Conservation (phyloP, 2,329 filamentous ascomycete genomes). For the Leptosphaerulina australis region DNA sequence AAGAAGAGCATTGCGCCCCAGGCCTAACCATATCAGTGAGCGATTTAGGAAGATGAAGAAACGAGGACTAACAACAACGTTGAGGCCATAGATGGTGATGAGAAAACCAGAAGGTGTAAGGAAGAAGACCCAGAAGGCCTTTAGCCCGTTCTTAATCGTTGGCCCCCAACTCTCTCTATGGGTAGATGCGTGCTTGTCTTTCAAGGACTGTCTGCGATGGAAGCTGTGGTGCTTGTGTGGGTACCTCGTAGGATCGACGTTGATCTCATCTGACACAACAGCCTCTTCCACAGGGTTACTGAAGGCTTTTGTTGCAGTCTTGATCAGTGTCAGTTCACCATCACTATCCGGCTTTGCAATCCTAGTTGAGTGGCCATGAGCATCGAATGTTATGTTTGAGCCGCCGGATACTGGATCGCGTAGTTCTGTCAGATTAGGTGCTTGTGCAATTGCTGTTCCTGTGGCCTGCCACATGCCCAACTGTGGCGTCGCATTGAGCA, state of each 20-base stretch:
- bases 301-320: conserved; percentile 17
- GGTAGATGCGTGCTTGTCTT: conserved; percentile 28
- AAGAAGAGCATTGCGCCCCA: conserved; percentile 93
- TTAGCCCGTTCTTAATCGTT: conserved; percentile 62
- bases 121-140: conserved; percentile 73
- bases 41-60: too few species aligned
- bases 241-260: not conserved
- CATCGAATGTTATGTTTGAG: conserved; percentile 29
- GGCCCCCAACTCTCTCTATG: conserved; percentile 57
- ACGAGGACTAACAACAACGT: conserved; percentile 61
- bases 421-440: conserved; percentile 51
- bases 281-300: not conserved
- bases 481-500: conserved; percentile 45
- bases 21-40: conserved; percentile 49
- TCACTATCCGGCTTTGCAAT: conserved; percentile 24
- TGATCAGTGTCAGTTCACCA: conserved; percentile 13
- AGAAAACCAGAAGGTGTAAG: conserved; percentile 76
- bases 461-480: conserved; percentile 53
- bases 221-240: not conserved
- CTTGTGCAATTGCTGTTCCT: conserved; percentile 47
- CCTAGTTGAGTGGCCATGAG: conserved; percentile 22
- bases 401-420: conserved; percentile 21
- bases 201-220: conserved; percentile 27
- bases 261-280: not conserved
- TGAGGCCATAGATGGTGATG: conserved; percentile 78